A percentile compares a stretch with the other conserved stretches of the same genome.
phyloP scores from a whole-genome alignment of 352 stramenopile genomes.

The Phytophthora hybrid region DNA sequence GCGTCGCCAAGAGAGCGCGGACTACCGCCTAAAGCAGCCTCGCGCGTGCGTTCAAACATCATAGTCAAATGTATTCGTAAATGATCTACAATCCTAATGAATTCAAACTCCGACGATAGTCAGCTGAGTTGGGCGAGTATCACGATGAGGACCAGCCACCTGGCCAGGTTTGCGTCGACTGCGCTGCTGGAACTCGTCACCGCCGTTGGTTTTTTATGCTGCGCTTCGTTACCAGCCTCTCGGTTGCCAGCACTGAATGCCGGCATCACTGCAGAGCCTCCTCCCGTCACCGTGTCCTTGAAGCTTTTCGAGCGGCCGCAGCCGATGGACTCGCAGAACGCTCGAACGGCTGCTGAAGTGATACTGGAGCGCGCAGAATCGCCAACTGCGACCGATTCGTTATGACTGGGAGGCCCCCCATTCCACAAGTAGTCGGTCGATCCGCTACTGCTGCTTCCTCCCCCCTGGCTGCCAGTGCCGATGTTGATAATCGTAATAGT shows the following conservation, averaged over 20 bases:
- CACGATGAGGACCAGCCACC: conserved; percentile 20
- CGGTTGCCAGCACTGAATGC: background rate
- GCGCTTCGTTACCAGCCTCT: conserved; percentile 1
- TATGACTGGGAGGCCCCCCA: background rate
- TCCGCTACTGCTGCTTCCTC: background rate
- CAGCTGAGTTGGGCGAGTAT: conserved; percentile 9
- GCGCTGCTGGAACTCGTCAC: background rate
- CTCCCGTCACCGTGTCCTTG: background rate
- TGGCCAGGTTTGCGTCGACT: background rate
- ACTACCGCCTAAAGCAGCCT: background rate
- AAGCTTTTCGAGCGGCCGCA: conserved; percentile 15
- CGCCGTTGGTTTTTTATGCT: background rate
- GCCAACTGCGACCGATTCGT: background rate
- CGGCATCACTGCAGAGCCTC: background rate
- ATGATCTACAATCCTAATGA: conserved; percentile 1
- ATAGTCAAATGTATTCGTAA: conserved; percentile 9
- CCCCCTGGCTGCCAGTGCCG: conserved; percentile 17
- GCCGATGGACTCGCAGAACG: conserved; percentile 31
- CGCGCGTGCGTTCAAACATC: background rate
- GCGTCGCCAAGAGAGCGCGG: conserved; percentile 21
- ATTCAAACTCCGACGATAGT: background rate
- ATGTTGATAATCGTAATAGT: conserved; percentile 52
- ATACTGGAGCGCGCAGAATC: conserved; percentile 24
- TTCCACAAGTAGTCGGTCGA: background rate
- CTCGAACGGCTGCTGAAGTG: conserved; percentile 26